Conservation (phyloP, 2,329 filamentous ascomycete genomes). For the Harringtonia aguacate region DNA sequence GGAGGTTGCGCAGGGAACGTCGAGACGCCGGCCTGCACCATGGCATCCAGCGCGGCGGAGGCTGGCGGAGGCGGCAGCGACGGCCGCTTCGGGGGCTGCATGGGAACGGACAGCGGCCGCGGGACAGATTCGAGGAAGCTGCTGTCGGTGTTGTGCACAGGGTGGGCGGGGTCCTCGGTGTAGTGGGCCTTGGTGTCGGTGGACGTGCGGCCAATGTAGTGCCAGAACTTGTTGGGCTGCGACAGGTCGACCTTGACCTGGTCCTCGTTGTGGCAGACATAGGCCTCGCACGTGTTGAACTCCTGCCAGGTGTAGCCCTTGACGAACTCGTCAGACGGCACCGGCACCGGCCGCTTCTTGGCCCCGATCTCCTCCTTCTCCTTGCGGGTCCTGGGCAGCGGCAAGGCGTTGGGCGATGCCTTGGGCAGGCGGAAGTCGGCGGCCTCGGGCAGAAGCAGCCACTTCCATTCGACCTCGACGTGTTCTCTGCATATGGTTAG, state of each 20-base stretch:
- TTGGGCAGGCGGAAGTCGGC: slow-evolving; percentile 63
- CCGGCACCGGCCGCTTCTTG: slow-evolving; percentile 51
- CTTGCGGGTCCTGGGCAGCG: slow-evolving; percentile 53
- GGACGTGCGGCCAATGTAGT: slow-evolving; percentile 76
- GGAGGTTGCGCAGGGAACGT: slow-evolving; percentile 8
- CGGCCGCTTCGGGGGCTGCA: slow-evolving; percentile 4
- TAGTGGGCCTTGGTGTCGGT: slow-evolving; percentile 89
- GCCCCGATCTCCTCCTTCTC: slow-evolving; percentile 59
- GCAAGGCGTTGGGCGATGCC: slow-evolving; percentile 61
- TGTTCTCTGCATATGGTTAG: slow-evolving; percentile 46
- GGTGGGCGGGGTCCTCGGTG: slow-evolving; percentile 59
- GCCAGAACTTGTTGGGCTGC: slow-evolving; percentile 70
- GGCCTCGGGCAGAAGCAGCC: slow-evolving; percentile 62
- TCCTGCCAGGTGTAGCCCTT: slow-evolving; percentile 67
- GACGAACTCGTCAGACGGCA: slow-evolving; percentile 56
- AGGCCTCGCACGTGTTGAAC: slow-evolving; percentile 54
- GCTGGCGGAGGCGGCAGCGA: slow-evolving; percentile 16
- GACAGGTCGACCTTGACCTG: slow-evolving; percentile 61
- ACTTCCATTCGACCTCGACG: slow-evolving; percentile 77
- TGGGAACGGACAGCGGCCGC: slow-evolving; percentile 21
- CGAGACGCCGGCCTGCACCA: too few species aligned
- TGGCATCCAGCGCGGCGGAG: too few species aligned
- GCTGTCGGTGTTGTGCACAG: slow-evolving; percentile 55
- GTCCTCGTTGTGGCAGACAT: slow-evolving; percentile 33
- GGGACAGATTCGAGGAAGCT: slow-evolving; percentile 64